phyloP scores from a whole-genome alignment of 257 asterid genomes.

The Perilla frutescens region DNA sequence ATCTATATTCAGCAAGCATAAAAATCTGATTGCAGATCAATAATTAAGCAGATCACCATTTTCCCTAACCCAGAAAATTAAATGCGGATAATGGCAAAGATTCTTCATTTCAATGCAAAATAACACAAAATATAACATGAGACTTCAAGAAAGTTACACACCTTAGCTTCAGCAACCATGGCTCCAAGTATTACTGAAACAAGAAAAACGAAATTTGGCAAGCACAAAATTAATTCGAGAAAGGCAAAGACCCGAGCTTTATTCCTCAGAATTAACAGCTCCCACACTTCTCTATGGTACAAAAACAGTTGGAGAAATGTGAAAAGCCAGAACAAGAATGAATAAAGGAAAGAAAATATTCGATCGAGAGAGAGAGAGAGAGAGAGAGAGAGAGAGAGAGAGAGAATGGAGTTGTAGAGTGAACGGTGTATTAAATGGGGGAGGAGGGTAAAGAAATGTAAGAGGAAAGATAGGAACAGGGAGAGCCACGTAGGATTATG shows the following conservation, averaged over 20 bases:
- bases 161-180: slow-evolving; percentile 71
- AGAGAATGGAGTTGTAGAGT: slow-evolving; percentile 16
- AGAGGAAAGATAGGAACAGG: slow-evolving; percentile 8
- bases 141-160: slow-evolving; percentile 37
- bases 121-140: neutral
- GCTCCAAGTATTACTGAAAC: slow-evolving; percentile 35
- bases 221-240: slow-evolving; percentile 29
- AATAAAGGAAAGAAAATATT: neutral
- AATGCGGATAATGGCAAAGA: slow-evolving; percentile 21
- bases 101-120: neutral
- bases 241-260: slow-evolving; percentile 23
- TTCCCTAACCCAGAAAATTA: neutral
- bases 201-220: neutral
- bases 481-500: slow-evolving; percentile 54
- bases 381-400: slow-evolving; percentile 18
- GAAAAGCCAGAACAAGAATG: slow-evolving; percentile 24
- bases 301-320: slow-evolving; percentile 21
- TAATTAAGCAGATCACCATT: slow-evolving; percentile 4
- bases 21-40: slow-evolving; percentile 30
- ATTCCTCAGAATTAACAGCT: slow-evolving; percentile 12
- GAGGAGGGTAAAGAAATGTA: slow-evolving; percentile 4
- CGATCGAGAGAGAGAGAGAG: slow-evolving; percentile 12
- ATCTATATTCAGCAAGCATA: neutral
- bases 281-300: slow-evolving; percentile 23
- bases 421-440: slow-evolving; percentile 39